Evolutionary conservation across 192 early-diverging fungal species (phyloP), one percentile per base, ranked within the genome.

Genomic region (Phlyctochytrium arcticum): DNA sequence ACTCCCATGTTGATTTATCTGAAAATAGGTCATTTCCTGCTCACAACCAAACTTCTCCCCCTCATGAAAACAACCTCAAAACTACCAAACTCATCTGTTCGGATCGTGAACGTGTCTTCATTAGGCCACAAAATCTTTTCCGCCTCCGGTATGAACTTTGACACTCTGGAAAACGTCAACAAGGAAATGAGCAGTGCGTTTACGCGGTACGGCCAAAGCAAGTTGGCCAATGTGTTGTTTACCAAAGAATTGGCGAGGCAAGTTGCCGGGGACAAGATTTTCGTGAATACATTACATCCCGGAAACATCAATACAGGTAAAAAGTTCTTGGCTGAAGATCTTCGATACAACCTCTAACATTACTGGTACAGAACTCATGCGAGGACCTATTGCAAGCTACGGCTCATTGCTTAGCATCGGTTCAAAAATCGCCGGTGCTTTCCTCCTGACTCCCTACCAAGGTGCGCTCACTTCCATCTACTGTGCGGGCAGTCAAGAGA

Each of bases 201-300:
- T 2, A 0, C 50, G 24, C 24, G 24, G 4, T 53, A 53, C 50
- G 3, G 24, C 5, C 19, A 21, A 53, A 26, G 74, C 7, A 89
- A 89, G 72, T 65, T 85, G 61, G 72, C 80, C 49, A 84, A 81
- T 39, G 67, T 80, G 24, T 68, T 80, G 17, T 86, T 83, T 65
- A 59, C 75, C 0, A 71, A 65, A 17, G 68, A 76, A 23, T 69
- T 89, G 7, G 74, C 77, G 36, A 53, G 73, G 32, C 46, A 57
- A 15, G 50, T 74, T 10, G 55, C 72, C 19, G 62, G 73, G 23
- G 73, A 67, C 0, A 75, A 86, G 64, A 57, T 79, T 31, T 68
- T 58, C 32, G 77, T 69, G 23, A 76, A 76, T 54, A 33, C 67
- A 31, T 48, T 79, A 5, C 77, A 79, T 50, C 77, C 77, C 6